These are phyloP conservation scores for Mycena capillaripes DNA, from an alignment of 768 basidiomycete genomes.

Conservation along the genomic window DNA sequence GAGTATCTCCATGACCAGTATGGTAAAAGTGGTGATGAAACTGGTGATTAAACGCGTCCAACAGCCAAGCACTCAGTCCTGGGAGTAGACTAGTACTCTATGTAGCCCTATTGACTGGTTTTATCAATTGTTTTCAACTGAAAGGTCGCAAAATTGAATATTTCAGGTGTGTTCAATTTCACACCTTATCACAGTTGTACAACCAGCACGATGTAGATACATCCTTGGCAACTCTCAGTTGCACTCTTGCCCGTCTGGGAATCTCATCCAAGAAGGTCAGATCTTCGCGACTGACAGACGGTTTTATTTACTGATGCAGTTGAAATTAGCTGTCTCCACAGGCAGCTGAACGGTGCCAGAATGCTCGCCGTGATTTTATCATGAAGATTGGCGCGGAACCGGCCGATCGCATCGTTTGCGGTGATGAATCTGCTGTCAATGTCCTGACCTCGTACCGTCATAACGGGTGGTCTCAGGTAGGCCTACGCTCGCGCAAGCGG, in stretches of 20 bases:
- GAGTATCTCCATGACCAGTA: no score
- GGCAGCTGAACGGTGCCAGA: neutral
- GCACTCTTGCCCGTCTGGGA: neutral
- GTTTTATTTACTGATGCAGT: neutral
- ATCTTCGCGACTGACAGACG: no score
- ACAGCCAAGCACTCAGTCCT: no score
- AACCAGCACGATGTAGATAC: neutral
- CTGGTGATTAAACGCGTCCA: no score
- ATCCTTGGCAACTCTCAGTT: neutral
- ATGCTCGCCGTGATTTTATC: conserved; percentile 4
- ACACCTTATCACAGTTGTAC: no score
- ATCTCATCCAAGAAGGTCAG: neutral
- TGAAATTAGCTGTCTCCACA: neutral
- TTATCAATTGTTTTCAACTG: no score
- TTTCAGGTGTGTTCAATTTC: no score
- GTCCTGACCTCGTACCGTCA: conserved; percentile 22
- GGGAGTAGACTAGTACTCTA: no score
- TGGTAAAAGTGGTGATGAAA: no score
- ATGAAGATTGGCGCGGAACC: conserved; percentile 25
- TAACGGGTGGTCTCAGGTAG: conserved; percentile 21
- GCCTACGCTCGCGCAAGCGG: conserved; percentile 12
- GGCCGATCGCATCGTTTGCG: conserved; percentile 29
- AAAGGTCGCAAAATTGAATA: no score
- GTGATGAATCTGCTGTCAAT: conserved; percentile 31
- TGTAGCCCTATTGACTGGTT: no score